These are phyloP conservation scores for Amesomyces nigricolor DNA, from an alignment of 2,329 filamentous ascomycete genomes.

Conservation along the genomic window DNA sequence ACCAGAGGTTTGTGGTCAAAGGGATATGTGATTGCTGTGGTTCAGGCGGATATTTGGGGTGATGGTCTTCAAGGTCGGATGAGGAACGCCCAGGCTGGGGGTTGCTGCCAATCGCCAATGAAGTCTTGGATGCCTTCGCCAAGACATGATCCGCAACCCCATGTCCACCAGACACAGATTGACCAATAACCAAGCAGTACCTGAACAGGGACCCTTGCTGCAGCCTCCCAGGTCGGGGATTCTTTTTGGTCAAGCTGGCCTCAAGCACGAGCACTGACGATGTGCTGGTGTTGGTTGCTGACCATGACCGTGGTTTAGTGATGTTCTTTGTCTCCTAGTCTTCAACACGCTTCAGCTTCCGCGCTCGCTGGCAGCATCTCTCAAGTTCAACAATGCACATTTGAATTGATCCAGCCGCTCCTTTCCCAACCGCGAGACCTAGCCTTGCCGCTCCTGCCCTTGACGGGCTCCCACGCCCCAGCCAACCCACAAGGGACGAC, in stretches of 20 bases:
- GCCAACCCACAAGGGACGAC: neutral
- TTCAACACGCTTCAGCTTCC: neutral
- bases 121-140: no score
- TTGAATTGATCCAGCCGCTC: neutral
- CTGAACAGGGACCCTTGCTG: conserved; percentile 4
- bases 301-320: neutral
- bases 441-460: no score
- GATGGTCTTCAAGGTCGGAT: no score
- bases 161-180: no score
- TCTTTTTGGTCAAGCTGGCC: conserved; percentile 28
- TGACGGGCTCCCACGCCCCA: no score
- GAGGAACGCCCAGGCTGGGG: no score
- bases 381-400: neutral
- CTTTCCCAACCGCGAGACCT: neutral
- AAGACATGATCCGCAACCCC: no score
- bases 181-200: conserved; percentile 7
- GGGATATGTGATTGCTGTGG: no score
- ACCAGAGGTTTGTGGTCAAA: no score
- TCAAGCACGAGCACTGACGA: conserved; percentile 16
- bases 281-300: conserved; percentile 9
- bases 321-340: neutral
- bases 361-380: neutral
- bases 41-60: no score
- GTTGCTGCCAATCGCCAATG: no score
- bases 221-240: conserved; percentile 1